Conservation (phyloP, 208 protist species). For the Crithidia mellificae region DNA sequence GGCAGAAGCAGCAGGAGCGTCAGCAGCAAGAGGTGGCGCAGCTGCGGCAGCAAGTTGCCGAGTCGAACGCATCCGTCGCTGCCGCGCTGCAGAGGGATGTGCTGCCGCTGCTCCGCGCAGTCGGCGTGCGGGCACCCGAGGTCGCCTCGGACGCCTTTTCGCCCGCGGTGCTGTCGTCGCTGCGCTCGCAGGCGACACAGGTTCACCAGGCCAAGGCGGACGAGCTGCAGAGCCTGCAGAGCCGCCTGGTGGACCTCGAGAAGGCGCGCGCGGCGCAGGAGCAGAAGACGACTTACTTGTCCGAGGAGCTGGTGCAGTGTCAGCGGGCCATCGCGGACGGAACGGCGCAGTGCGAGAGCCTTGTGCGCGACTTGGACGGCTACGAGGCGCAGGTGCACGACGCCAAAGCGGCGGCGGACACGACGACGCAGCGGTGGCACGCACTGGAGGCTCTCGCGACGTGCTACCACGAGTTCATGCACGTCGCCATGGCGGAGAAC, state of each 20-base stretch:
- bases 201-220: constrained; percentile 33
- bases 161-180: constrained; percentile 10
- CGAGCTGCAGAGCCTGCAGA: constrained; percentile 35
- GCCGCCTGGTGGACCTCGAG: constrained; percentile 33
- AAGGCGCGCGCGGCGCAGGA: constrained; percentile 37
- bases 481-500: constrained; percentile 40
- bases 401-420: constrained; percentile 32
- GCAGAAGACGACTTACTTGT: constrained; percentile 31
- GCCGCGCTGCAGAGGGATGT: constrained; percentile 33
- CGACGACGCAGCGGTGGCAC: constrained; percentile 36
- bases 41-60: constrained; percentile 44
- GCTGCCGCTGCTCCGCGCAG: constrained; percentile 36
- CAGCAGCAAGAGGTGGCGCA: constrained; percentile 41
- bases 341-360: constrained; percentile 7
- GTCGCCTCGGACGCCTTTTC: constrained; percentile 11
- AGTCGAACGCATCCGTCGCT: constrained; percentile 36
- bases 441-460: constrained; percentile 47
- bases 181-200: constrained; percentile 23
- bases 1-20: constrained; percentile 44
- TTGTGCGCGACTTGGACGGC: constrained; percentile 29
- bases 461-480: constrained; percentile 67
- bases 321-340: constrained; percentile 4
- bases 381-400: constrained; percentile 45
- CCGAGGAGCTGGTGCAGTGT: constrained; percentile 29
- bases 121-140: constrained; percentile 24